Conservation (phyloP, 2,329 filamentous ascomycete species). For the Botrytis medusae region DNA sequence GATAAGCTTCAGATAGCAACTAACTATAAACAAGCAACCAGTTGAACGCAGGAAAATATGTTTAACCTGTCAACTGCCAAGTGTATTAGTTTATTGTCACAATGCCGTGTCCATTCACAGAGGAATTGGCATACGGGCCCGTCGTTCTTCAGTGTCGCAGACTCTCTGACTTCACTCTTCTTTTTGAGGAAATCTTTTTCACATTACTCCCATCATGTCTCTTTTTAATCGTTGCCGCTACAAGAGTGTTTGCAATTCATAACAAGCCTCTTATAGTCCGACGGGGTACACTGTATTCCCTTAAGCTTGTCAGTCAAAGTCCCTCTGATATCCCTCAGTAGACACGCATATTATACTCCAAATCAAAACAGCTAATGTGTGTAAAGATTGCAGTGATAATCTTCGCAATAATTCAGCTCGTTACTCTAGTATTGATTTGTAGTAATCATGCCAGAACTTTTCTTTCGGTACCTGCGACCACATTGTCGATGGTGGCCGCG, state of each 20-base stretch:
- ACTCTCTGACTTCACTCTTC: slow-evolving; percentile 34
- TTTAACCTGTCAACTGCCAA: neutral
- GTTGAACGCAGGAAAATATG: neutral
- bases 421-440: neutral
- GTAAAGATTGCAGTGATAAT: neutral
- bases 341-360: neutral
- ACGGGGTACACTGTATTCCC: neutral
- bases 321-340: neutral
- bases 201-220: slow-evolving; percentile 28
- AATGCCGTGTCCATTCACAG: neutral
- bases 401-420: neutral
- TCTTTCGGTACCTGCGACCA: slow-evolving; percentile 18
- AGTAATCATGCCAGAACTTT: neutral
- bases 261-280: neutral
- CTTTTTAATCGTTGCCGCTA: slow-evolving; percentile 18
- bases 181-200: slow-evolving; percentile 31
- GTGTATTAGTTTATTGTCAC: neutral
- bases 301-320: neutral
- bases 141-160: slow-evolving; percentile 1
- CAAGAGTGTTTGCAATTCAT: neutral
- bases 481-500: slow-evolving; percentile 26
- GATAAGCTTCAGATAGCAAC: neutral
- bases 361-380: neutral
- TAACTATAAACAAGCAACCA: neutral
- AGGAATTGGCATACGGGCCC: neutral